A percentile compares a stretch with the other conserved stretches of the same genome.
These are phyloP conservation scores for Coleophoma crateriformis DNA, from an alignment of 2,329 filamentous ascomycete species.

Conservation along the genomic window DNA sequence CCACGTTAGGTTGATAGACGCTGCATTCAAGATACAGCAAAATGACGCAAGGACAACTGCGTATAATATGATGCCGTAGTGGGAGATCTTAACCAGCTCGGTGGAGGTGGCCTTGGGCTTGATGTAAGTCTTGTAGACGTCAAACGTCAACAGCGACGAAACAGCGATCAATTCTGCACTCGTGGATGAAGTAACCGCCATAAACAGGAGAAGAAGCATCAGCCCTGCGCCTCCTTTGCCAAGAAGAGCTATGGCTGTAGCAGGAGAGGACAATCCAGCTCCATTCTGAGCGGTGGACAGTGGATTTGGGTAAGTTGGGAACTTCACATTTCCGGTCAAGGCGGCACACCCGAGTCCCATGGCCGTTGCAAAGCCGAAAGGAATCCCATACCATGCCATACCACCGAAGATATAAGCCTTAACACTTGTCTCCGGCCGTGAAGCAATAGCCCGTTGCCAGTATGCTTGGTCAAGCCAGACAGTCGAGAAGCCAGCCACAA, in stretches of 20 bases:
- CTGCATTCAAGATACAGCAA: conserved; percentile 31
- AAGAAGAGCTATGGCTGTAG: conserved; percentile 29
- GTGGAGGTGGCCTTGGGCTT: conserved; percentile 25
- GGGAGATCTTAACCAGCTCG: conserved; percentile 27
- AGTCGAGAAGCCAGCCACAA: conserved; percentile 30
- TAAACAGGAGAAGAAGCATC: conserved; percentile 37
- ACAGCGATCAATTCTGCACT: conserved; percentile 37
- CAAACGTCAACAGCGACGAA: conserved; percentile 32
- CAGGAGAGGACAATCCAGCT: conserved; percentile 26
- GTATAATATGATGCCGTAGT: conserved; percentile 28
- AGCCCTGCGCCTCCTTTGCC: conserved; percentile 29
- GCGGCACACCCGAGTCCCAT: conserved; percentile 31
- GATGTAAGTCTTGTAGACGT: conserved; percentile 33
- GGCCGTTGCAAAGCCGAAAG: conserved; percentile 29
- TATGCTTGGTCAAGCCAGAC: conserved; percentile 37
- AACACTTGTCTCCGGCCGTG: conserved; percentile 32
- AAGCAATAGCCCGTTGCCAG: conserved; percentile 38
- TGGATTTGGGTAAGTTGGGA: conserved; percentile 27
- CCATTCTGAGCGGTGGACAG: conserved; percentile 24
- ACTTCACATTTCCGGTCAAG: conserved; percentile 17
- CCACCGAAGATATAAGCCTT: conserved; percentile 36
- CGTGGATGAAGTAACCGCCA: conserved; percentile 39
- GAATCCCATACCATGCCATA: conserved; percentile 32
- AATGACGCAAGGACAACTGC: conserved; percentile 27
- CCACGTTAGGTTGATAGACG: conserved; percentile 32